These are phyloP conservation scores for Mimosa bimucronata DNA, from an alignment of 306 rosid species.

Conservation along the genomic window DNA sequence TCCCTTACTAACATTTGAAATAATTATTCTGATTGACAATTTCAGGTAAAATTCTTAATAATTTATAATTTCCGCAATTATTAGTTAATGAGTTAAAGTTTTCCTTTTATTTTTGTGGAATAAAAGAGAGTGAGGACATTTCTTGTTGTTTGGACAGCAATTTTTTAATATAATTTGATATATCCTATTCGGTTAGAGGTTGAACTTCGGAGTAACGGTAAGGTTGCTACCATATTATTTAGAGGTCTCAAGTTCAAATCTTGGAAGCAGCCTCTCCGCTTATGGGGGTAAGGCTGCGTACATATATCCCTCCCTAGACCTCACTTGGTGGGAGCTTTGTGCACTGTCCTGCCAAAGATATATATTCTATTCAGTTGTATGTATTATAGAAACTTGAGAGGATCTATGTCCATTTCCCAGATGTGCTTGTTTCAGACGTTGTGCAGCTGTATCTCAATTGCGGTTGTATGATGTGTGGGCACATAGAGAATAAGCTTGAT, in stretches of 20 bases:
- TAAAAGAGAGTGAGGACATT: not conserved
- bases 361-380: slow-evolving; percentile 8
- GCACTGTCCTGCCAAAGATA: too few relatives aligned
- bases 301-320: too few relatives aligned
- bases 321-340: too few relatives aligned
- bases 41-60: slow-evolving; percentile 73
- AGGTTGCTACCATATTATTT: too few relatives aligned
- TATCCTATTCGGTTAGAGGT: slow-evolving; percentile 6
- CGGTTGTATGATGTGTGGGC: not conserved
- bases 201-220: too few relatives aligned
- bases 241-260: too few relatives aligned
- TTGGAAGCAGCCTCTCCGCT: too few relatives aligned
- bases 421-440: not conserved
- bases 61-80: slow-evolving; percentile 31
- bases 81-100: slow-evolving; percentile 25
- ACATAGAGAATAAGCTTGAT: not conserved
- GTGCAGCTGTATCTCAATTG: not conserved
- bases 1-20: slow-evolving; percentile 89
- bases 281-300: too few relatives aligned
- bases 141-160: slow-evolving; percentile 9
- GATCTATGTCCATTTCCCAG: not conserved
- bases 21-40: slow-evolving; percentile 81
- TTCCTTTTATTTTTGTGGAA: not conserved
- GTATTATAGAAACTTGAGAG: not conserved
- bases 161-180: not conserved